phyloP scores from a whole-genome alignment of 2,329 filamentous ascomycete genomes.

The Cladosporium halotolerans region DNA sequence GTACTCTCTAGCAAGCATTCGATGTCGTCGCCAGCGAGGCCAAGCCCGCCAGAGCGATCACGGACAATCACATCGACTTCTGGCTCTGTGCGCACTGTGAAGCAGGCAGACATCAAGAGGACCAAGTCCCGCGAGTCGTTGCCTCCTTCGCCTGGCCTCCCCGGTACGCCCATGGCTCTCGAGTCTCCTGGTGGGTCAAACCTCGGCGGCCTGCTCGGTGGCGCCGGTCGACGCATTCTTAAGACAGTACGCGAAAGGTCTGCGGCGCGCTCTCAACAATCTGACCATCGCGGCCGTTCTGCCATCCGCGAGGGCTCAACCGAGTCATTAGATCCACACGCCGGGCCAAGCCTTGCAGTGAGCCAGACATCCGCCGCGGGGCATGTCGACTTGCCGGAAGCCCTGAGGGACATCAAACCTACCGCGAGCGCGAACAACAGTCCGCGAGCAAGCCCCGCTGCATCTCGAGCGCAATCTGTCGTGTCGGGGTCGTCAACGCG shows the following conservation, averaged over 20 bases:
- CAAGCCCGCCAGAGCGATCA: slow-evolving; percentile 33
- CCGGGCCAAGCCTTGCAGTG: slow-evolving; percentile 57
- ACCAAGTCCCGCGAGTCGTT: slow-evolving; percentile 31
- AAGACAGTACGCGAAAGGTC: slow-evolving; percentile 38
- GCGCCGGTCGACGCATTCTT: slow-evolving; percentile 41
- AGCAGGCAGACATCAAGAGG: slow-evolving; percentile 32
- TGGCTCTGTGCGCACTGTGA: slow-evolving; percentile 41
- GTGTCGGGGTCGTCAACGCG: slow-evolving; percentile 19
- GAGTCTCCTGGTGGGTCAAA: slow-evolving; percentile 38
- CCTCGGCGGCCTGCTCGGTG: slow-evolving; percentile 41
- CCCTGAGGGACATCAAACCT: slow-evolving; percentile 37
- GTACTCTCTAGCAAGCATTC: background rate
- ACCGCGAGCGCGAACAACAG: slow-evolving; percentile 24
- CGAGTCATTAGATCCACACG: slow-evolving; percentile 56
- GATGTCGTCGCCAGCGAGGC: slow-evolving; percentile 18
- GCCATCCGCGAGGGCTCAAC: slow-evolving; percentile 57
- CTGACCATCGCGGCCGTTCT: slow-evolving; percentile 47
- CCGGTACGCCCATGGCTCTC: slow-evolving; percentile 38
- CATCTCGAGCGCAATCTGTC: slow-evolving; percentile 20
- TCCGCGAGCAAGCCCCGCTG: slow-evolving; percentile 21
- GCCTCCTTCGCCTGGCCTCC: slow-evolving; percentile 37
- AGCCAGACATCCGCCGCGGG: slow-evolving; percentile 59
- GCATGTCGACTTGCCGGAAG: slow-evolving; percentile 46
- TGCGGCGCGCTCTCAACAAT: slow-evolving; percentile 13
- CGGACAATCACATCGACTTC: slow-evolving; percentile 37